Evolutionary conservation across 2,329 filamentous ascomycete genomes (phyloP).

Genomic region (Pestalotiopsis sp.): DNA sequence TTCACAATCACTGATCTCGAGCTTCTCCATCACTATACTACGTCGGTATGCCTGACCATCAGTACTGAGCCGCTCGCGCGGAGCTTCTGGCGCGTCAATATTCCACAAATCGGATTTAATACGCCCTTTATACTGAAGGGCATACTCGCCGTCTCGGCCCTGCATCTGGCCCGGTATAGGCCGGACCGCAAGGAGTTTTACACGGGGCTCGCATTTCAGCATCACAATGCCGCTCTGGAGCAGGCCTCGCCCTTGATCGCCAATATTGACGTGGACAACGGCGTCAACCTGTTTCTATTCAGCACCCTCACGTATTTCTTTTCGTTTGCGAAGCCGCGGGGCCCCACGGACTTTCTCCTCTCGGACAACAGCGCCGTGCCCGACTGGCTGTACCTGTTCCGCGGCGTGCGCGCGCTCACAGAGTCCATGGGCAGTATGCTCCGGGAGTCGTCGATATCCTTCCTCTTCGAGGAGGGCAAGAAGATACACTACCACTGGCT

Average conservation of each 20-base stretch:
- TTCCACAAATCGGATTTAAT: constrained; percentile 39
- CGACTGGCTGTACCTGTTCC: constrained; percentile 3
- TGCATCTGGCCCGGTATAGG: constrained; percentile 37
- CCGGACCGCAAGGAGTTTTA: constrained; percentile 4
- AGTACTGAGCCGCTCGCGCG: constrained; percentile 32
- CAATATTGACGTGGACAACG: background rate
- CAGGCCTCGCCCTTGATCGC: constrained; percentile 1
- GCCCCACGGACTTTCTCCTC: constrained; percentile 1
- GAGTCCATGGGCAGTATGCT: background rate
- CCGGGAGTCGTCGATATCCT: background rate
- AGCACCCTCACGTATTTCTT: constrained; percentile 1
- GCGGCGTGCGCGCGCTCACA: constrained; percentile 1
- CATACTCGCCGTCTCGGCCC: constrained; percentile 39
- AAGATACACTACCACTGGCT: constrained; percentile 2
- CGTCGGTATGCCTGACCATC: constrained; percentile 40
- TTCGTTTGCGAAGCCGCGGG: constrained; percentile 1
- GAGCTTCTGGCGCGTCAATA: constrained; percentile 38
- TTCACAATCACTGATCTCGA: constrained; percentile 33
- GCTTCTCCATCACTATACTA: constrained; percentile 42
- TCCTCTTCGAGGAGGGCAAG: background rate
- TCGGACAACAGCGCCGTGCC: background rate
- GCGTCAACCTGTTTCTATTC: constrained; percentile 4
- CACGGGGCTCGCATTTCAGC: background rate
- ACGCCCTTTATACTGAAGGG: constrained; percentile 39
- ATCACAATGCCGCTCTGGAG: background rate